Percentiles rank a stretch among this genome's conserved stretches.
phyloP scores from a whole-genome alignment of 164 flowering plant genomes.

The Euptelea pleiosperma region DNA sequence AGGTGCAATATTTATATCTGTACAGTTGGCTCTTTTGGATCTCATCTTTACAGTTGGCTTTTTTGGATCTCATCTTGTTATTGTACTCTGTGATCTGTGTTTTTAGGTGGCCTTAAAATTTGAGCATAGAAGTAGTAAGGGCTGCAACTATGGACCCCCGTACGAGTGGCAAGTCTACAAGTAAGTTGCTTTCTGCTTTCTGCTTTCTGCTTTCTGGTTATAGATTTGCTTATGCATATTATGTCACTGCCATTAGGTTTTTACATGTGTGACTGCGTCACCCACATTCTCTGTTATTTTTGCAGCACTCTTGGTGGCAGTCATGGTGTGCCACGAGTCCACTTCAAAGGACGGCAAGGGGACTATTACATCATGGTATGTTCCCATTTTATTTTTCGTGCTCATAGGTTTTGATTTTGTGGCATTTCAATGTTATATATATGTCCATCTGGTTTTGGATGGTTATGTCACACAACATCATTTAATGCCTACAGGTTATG shows the following conservation, averaged over 20 bases:
- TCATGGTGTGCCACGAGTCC: slow-evolving; percentile 84
- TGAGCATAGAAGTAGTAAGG: slow-evolving; percentile 89
- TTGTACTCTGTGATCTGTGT: neutral
- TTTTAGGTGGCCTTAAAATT: slow-evolving; percentile 80
- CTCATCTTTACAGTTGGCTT: neutral
- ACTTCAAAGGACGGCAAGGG: slow-evolving; percentile 79
- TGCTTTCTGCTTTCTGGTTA: neutral
- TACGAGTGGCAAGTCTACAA: slow-evolving; percentile 93
- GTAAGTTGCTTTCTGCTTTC: slow-evolving; percentile 32
- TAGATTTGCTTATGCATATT: neutral
- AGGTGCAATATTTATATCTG: slow-evolving; percentile 39
- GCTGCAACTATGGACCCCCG: slow-evolving; percentile 88
- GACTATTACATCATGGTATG: slow-evolving; percentile 83
- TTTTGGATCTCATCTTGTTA: neutral
- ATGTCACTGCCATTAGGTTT: neutral
- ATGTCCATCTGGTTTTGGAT: neutral
- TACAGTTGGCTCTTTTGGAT: neutral
- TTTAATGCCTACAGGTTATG: slow-evolving; percentile 71
- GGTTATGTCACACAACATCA: neutral
- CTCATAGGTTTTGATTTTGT: neutral
- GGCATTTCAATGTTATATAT: neutral
- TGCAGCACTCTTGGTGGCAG: slow-evolving; percentile 80
- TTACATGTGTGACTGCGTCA: neutral
- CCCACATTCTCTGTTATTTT: slow-evolving; percentile 8
- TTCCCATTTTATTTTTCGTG: neutral